Percentiles rank a stretch among this genome's conserved stretches.
Evolutionary conservation across 2,329 filamentous ascomycete species (phyloP).

Genomic region (Colletotrichum cuscutae): DNA sequence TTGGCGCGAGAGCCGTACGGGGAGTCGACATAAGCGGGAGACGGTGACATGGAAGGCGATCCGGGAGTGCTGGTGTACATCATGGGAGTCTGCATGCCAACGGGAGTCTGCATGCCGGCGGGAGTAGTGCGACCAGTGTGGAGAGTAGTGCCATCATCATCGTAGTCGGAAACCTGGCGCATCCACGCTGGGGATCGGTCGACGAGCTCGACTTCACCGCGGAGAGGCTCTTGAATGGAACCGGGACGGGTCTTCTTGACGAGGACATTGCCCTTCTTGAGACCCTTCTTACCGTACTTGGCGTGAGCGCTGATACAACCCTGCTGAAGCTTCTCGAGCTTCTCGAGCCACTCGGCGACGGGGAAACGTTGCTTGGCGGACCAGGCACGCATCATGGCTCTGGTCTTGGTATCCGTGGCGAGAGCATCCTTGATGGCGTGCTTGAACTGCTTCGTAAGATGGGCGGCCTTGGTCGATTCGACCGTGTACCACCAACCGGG

Average conservation of each 20-base stretch:
- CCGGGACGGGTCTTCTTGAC: conserved; percentile 28
- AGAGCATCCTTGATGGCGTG: conserved; percentile 70
- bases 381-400: conserved; percentile 72
- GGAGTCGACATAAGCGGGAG: conserved; percentile 27
- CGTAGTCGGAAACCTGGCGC: conserved; percentile 32
- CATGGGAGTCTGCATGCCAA: conserved; percentile 25
- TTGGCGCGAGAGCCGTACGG: conserved; percentile 24
- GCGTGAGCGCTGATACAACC: conserved; percentile 65
- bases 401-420: conserved; percentile 63
- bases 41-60: conserved; percentile 29
- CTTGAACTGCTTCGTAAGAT: conserved; percentile 73
- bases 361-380: conserved; percentile 75
- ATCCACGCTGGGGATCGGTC: conserved; percentile 34
- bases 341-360: conserved; percentile 74
- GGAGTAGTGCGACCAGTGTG: conserved; percentile 31
- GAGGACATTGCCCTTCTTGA: conserved; percentile 32
- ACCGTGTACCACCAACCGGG: conserved; percentile 79
- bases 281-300: conserved; percentile 37
- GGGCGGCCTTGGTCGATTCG: conserved; percentile 70
- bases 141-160: conserved; percentile 31
- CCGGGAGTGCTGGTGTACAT: conserved; percentile 28
- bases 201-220: conserved; percentile 32
- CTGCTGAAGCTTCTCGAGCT: conserved; percentile 70
- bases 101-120: conserved; percentile 25
- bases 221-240: conserved; percentile 19